Evolutionary conservation across 2,329 filamentous ascomycete genomes (phyloP).

Genomic region (Thelonectria blattea): DNA sequence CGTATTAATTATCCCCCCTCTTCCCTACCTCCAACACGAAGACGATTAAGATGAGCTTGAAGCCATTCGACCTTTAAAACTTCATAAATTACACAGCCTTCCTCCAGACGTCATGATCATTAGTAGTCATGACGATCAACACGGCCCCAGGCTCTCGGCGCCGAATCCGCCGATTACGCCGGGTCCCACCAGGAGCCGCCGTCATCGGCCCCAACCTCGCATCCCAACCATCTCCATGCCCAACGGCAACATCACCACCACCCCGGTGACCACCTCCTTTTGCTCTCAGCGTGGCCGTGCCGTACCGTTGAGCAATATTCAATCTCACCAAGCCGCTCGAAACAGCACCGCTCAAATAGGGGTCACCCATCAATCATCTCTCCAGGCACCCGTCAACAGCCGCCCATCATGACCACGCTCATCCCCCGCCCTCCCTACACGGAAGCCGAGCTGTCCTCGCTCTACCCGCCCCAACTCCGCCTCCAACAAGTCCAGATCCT

Average conservation of each 20-base stretch:
- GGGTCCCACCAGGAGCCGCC: slow-evolving; percentile 5
- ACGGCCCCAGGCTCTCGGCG: slow-evolving; percentile 13
- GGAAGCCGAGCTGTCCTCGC: slow-evolving; percentile 75
- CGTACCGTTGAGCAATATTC: not conserved
- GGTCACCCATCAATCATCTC: no score
- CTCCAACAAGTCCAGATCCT: slow-evolving; percentile 90
- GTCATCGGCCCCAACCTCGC: slow-evolving; percentile 9
- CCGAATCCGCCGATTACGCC: not conserved
- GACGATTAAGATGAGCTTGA: no score
- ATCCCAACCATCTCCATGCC: not conserved
- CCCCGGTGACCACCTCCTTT: not conserved
- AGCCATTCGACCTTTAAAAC: no score
- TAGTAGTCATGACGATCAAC: no score
- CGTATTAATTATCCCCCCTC: not conserved
- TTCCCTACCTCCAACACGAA: no score
- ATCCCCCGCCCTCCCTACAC: slow-evolving; percentile 78
- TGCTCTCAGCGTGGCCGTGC: no score
- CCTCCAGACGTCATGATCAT: no score
- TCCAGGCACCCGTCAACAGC: not conserved
- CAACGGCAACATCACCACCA: not conserved
- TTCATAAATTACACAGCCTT: no score
- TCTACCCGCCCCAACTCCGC: slow-evolving; percentile 82
- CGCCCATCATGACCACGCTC: slow-evolving; percentile 74
- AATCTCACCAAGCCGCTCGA: no score
- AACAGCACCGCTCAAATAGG: no score